Conservation (phyloP, 148 eudicot genomes). For the Silene uniflora region DNA sequence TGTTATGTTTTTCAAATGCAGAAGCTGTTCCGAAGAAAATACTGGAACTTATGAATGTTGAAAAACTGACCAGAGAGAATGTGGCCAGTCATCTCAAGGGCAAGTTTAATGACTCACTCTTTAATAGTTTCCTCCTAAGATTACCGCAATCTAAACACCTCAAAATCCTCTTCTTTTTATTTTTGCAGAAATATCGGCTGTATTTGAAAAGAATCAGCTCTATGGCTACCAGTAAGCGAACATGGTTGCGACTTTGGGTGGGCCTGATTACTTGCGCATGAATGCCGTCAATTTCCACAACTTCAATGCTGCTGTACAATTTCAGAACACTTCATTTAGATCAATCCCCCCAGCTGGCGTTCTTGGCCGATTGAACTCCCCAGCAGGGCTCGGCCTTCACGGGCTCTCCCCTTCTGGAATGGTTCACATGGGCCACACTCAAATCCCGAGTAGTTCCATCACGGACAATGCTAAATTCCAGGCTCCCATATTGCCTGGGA, state of each 20-base stretch:
- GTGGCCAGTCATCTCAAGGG: constrained; percentile 88
- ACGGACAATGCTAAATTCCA: constrained; percentile 32
- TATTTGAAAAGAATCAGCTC: constrained; percentile 51
- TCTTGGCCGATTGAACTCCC: constrained; percentile 47
- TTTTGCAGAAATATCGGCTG: constrained; percentile 64
- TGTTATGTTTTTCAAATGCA: constrained; percentile 19
- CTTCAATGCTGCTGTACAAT: constrained; percentile 26
- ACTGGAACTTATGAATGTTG: constrained; percentile 63
- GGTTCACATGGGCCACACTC: constrained; percentile 41
- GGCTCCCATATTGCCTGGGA: constrained; percentile 24
- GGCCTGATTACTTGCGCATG: constrained; percentile 47
- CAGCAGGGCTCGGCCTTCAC: constrained; percentile 37
- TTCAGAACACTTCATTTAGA: constrained; percentile 37
- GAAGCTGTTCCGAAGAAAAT: constrained; percentile 77
- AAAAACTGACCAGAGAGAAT: constrained; percentile 61
- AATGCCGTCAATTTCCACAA: constrained; percentile 36
- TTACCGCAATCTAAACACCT: background rate
- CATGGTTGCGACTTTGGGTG: constrained; percentile 55
- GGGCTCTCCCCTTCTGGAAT: constrained; percentile 44
- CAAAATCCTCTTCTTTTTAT: constrained; percentile 6
- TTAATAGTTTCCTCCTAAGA: background rate
- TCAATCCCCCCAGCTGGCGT: constrained; percentile 41
- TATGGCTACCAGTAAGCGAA: constrained; percentile 57
- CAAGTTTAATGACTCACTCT: constrained; percentile 4
- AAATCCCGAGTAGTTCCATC: constrained; percentile 30